A percentile compares a stretch with the other conserved stretches of the same genome.
Conservation (phyloP, 768 basidiomycete genomes). For the Trametes meyenii region DNA sequence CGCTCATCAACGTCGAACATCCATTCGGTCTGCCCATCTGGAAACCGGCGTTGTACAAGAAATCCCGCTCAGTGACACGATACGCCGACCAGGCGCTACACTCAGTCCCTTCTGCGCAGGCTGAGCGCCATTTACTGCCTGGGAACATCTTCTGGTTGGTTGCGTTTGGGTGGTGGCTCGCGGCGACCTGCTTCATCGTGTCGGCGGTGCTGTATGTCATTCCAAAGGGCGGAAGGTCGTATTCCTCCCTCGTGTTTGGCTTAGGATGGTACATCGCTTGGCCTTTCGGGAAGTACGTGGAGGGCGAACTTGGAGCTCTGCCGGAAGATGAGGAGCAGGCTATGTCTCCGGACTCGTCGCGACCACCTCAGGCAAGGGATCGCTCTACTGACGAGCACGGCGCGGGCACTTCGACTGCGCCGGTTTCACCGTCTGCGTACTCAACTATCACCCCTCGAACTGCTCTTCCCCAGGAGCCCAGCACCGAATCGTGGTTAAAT, state of each 20-base stretch:
- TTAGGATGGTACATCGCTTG: constrained; percentile 96
- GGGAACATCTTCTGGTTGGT: constrained; percentile 94
- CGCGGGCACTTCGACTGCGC: constrained; percentile 25
- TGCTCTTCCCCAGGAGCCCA: constrained; percentile 36
- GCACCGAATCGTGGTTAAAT: constrained; percentile 47
- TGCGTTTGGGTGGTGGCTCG: constrained; percentile 93
- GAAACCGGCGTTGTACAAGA: constrained; percentile 99
- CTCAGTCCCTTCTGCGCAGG: constrained; percentile 87
- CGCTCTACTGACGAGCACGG: constrained; percentile 37
- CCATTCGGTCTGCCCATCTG: constrained; percentile 99
- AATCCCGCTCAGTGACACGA: constrained; percentile 93
- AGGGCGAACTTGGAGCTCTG: constrained; percentile 62
- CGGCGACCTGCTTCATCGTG: constrained; percentile 66
- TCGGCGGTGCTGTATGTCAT: constrained; percentile 71
- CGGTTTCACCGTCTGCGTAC: constrained; percentile 40
- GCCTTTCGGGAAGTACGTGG: constrained; percentile 99
- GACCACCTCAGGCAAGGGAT: constrained; percentile 36
- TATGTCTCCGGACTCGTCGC: constrained; percentile 4
- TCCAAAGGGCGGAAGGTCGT: constrained; percentile 81
- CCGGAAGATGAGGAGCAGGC: constrained; percentile 39
- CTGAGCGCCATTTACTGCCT: constrained; percentile 88
- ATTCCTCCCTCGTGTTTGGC: constrained; percentile 85
- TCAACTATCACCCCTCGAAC: constrained; percentile 49
- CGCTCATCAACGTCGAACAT: constrained; percentile 98
- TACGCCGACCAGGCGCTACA: constrained; percentile 95